Evolutionary conservation across 2,329 filamentous ascomycete species (phyloP).

Genomic region (Monosporascus ibericus): DNA sequence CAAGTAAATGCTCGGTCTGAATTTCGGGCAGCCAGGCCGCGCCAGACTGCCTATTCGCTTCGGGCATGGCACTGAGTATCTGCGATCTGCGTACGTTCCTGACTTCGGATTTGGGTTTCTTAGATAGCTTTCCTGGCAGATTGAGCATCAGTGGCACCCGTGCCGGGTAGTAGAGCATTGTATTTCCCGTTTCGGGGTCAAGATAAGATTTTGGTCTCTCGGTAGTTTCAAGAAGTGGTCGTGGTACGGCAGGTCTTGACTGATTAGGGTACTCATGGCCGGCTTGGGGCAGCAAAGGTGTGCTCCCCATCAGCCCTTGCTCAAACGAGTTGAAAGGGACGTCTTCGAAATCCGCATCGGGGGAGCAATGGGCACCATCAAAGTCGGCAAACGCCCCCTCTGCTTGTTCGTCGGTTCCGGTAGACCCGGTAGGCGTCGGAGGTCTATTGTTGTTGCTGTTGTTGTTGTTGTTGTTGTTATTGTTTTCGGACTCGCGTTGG

Average conservation of each 20-base stretch:
- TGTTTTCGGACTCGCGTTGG: constrained; percentile 13
- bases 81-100: constrained; percentile 69
- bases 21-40: constrained; percentile 25
- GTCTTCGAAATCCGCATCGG: constrained; percentile 35
- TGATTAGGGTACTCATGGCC: constrained; percentile 13
- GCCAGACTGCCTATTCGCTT: constrained; percentile 26
- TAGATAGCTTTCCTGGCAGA: constrained; percentile 80
- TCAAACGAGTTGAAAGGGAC: constrained; percentile 19
- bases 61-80: constrained; percentile 58
- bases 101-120: constrained; percentile 56
- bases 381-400: constrained; percentile 70
- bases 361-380: constrained; percentile 70
- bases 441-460: constrained; percentile 30
- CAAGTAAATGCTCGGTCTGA: constrained; percentile 20
- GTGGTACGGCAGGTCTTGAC: constrained; percentile 22
- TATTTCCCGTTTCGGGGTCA: constrained; percentile 60
- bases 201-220: constrained; percentile 50
- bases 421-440: constrained; percentile 47
- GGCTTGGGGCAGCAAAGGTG: constrained; percentile 14
- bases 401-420: constrained; percentile 59
- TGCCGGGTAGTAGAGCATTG: constrained; percentile 93
- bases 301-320: constrained; percentile 11
- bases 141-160: constrained; percentile 92
- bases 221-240: constrained; percentile 23
- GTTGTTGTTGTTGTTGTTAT: constrained; percentile 15